Evolutionary conservation across 441 rosid genomes (phyloP).

Genomic region (Euphorbia celastroides): DNA sequence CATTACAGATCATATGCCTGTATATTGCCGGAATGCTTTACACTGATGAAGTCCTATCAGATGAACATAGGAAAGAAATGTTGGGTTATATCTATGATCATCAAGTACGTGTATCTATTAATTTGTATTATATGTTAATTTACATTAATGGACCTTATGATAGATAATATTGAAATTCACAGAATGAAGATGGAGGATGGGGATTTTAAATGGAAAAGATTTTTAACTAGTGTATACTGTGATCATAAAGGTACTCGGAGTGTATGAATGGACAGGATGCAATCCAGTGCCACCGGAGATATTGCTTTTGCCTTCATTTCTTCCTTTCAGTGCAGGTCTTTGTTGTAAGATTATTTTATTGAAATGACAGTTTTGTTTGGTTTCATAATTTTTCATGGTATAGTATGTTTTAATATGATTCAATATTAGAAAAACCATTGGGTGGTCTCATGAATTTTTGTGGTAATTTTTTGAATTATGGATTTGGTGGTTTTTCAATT

Average conservation of each 20-base stretch:
- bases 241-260: conserved; percentile 50
- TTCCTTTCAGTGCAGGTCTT: conserved; percentile 49
- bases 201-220: conserved; percentile 35
- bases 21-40: no score
- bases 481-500: no score
- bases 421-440: no score
- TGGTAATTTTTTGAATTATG: no score
- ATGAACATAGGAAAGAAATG: conserved; percentile 55
- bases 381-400: no score
- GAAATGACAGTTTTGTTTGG: no score
- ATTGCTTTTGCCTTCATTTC: conserved; percentile 50
- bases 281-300: conserved; percentile 75
- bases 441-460: no score
- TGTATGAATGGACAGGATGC: conserved; percentile 72
- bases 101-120: conserved; percentile 32
- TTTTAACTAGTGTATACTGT: neutral
- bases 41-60: conserved; percentile 26
- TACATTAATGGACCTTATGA: neutral
- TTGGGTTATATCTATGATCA: conserved; percentile 53
- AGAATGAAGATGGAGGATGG: conserved; percentile 59
- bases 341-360: no score
- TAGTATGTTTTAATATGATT: no score
- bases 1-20: no score
- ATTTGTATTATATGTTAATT: neutral
- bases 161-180: conserved; percentile 41